Percentiles rank a stretch among this genome's conserved stretches.
Evolutionary conservation across 164 flowering plant genomes (phyloP).

Genomic region (Nelumbo lutea): DNA sequence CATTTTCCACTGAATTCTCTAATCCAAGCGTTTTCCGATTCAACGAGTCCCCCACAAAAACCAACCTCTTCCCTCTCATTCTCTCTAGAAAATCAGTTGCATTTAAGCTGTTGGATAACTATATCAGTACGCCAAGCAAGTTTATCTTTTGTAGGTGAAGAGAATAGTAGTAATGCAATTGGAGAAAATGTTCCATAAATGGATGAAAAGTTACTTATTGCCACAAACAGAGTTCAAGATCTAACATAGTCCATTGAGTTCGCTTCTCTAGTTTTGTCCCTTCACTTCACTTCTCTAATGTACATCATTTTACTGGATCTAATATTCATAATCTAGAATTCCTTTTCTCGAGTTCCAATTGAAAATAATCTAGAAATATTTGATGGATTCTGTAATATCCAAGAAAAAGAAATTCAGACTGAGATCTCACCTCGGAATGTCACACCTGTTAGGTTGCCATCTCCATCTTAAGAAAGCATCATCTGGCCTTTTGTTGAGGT

Average conservation of each 20-base stretch:
- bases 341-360: no score
- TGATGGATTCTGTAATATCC: not conserved
- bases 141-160: not conserved
- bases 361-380: not conserved
- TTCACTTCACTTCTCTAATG: not conserved
- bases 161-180: no score
- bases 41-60: slow-evolving; percentile 57
- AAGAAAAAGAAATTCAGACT: not conserved
- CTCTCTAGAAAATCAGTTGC: slow-evolving; percentile 45
- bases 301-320: not conserved
- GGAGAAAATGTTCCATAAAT: not conserved
- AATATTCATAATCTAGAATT: not conserved
- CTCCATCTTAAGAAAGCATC: slow-evolving; percentile 53
- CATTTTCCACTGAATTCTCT: no score
- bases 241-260: no score
- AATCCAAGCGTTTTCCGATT: slow-evolving; percentile 46
- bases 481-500: slow-evolving; percentile 69
- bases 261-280: no score
- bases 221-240: no score
- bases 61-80: slow-evolving; percentile 15
- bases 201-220: no score
- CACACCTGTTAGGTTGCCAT: slow-evolving; percentile 78
- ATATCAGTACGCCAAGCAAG: not conserved
- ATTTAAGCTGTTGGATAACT: slow-evolving; percentile 17
- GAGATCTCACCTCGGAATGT: slow-evolving; percentile 49